These are phyloP conservation scores for Colletotrichum viniferum DNA, from an alignment of 2,329 filamentous ascomycete genomes.

Conservation along the genomic window DNA sequence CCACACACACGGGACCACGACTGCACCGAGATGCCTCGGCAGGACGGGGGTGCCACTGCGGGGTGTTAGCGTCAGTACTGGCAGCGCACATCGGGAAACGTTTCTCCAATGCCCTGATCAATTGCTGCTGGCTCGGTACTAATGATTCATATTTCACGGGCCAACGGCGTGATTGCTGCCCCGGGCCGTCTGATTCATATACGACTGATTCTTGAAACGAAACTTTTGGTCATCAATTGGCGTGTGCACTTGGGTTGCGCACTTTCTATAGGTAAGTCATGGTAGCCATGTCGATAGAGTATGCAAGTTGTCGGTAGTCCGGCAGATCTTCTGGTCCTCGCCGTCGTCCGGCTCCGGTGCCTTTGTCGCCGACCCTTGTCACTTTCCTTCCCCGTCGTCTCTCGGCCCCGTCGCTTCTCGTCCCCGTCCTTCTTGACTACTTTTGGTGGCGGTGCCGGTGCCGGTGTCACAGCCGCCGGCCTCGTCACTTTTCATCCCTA, in stretches of 20 bases:
- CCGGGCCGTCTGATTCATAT: neutral
- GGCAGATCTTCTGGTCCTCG: neutral
- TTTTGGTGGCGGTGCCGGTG: neutral
- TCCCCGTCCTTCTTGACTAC: neutral
- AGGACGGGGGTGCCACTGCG: slow-evolving; percentile 9
- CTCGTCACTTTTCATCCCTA: neutral
- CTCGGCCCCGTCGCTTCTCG: neutral
- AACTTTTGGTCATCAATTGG: neutral
- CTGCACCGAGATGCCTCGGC: slow-evolving; percentile 20
- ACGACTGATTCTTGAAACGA: neutral
- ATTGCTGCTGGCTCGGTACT: neutral
- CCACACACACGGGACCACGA: slow-evolving; percentile 8
- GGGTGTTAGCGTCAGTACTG: slow-evolving; percentile 1
- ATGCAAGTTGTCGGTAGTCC: neutral
- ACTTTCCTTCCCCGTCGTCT: neutral
- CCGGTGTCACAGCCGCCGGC: neutral
- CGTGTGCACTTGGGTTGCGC: neutral
- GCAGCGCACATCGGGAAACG: neutral
- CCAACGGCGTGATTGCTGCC: neutral
- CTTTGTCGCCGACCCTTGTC: neutral
- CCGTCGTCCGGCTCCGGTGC: neutral
- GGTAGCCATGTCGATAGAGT: neutral
- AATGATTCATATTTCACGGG: neutral
- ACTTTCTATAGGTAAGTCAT: neutral
- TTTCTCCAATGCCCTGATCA: neutral